Conservation (phyloP, 2,329 filamentous ascomycete species). For the Nectriaceae sp. region DNA sequence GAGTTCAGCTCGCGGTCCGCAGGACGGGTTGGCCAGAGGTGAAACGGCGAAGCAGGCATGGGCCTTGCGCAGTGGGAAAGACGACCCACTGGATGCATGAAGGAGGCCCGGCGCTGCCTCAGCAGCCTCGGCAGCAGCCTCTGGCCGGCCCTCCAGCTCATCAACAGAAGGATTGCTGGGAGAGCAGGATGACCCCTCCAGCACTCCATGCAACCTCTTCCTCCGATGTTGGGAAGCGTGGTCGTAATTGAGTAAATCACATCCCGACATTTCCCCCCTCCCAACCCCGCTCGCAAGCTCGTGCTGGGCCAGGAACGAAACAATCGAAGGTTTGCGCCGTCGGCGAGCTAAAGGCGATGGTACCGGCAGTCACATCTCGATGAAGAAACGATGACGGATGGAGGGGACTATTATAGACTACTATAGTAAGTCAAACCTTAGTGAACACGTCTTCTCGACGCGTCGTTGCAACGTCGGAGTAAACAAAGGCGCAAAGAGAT, state of each 20-base stretch:
- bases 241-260: too few relatives aligned
- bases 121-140: too few relatives aligned
- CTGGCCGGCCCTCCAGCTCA: too few relatives aligned
- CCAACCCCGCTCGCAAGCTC: too few relatives aligned
- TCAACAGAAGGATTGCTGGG: background rate
- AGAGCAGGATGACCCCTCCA: background rate
- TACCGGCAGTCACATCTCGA: background rate
- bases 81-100: background rate
- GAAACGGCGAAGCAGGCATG: conserved; percentile 16
- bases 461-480: background rate
- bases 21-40: conserved; percentile 1
- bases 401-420: background rate
- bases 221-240: too few relatives aligned
- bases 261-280: too few relatives aligned
- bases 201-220: too few relatives aligned
- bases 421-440: background rate
- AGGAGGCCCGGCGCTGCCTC: too few relatives aligned
- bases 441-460: background rate
- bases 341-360: background rate
- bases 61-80: conserved; percentile 6
- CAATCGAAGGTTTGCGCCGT: background rate
- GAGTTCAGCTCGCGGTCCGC: background rate
- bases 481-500: too few relatives aligned
- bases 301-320: too few relatives aligned
- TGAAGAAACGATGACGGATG: background rate